Evolutionary conservation across 108 stramenopile genomes (phyloP).

Genomic region (Nitzschia sp.): DNA sequence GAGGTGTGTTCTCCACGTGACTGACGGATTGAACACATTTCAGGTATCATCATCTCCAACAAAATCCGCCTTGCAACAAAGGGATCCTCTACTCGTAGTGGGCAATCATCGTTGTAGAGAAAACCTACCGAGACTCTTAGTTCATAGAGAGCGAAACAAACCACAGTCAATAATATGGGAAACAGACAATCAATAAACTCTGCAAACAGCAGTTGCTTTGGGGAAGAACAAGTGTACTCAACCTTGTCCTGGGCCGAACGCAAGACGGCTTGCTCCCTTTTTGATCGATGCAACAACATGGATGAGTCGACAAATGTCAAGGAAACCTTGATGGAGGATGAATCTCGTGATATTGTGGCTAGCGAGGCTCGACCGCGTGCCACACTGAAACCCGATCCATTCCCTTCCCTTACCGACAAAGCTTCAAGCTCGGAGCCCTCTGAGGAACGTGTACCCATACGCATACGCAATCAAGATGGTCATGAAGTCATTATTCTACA

Average conservation of each 20-base stretch:
- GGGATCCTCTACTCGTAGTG: no score
- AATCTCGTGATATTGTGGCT: neutral
- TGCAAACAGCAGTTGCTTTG: no score
- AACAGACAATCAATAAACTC: neutral
- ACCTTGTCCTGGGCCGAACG: slow-evolving; percentile 15
- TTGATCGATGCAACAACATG: neutral
- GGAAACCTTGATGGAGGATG: neutral
- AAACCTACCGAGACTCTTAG: no score
- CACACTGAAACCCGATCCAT: neutral
- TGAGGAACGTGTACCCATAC: neutral
- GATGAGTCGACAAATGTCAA: neutral
- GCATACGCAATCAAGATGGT: neutral
- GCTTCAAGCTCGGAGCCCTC: slow-evolving; percentile 12
- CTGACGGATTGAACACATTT: no score
- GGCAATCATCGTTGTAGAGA: no score
- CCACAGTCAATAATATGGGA: neutral
- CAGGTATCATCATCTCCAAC: no score
- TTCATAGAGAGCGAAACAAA: no score
- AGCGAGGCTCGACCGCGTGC: neutral
- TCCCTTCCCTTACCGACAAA: slow-evolving; percentile 11
- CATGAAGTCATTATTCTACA: slow-evolving; percentile 13
- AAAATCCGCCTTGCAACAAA: no score
- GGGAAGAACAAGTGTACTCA: slow-evolving; percentile 16
- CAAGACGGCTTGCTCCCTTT: neutral
- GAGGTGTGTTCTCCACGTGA: no score